These are phyloP conservation scores for Neotropicomus parvogracilis DNA, from an alignment of 1,284 basidiomycete genomes.

Conservation along the genomic window DNA sequence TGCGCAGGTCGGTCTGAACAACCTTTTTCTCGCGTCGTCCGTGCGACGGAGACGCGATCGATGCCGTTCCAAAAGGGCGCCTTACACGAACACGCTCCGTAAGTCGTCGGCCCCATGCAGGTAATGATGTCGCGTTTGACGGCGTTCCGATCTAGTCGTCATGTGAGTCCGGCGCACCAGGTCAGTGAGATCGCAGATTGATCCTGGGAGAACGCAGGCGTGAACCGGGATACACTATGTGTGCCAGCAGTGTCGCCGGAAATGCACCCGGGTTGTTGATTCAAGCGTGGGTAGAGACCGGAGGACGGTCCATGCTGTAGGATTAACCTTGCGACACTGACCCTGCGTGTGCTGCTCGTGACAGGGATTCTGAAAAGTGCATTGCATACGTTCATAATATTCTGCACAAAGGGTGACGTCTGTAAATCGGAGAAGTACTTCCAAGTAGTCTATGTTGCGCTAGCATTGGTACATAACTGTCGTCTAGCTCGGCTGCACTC, in stretches of 20 bases:
- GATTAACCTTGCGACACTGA: not conserved
- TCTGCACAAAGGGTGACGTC: too few relatives aligned
- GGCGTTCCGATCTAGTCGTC: not conserved
- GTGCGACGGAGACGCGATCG: not conserved
- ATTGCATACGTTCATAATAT: too few relatives aligned
- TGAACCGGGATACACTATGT: not conserved
- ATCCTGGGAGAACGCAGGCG: not conserved
- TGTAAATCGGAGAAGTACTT: not conserved
- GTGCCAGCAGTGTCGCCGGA: not conserved
- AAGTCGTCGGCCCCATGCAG: not conserved
- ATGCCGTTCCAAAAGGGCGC: not conserved
- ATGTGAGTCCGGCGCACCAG: conserved; percentile 2
- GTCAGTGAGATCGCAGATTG: not conserved
- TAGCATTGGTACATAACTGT: not conserved
- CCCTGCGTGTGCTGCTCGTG: not conserved
- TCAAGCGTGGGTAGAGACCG: not conserved
- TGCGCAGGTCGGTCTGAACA: not conserved
- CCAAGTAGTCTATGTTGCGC: not conserved
- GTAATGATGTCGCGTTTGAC: not conserved
- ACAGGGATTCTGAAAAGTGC: not conserved
- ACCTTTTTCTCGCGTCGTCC: not conserved
- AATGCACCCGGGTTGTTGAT: not conserved
- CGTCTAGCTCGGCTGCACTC: too few relatives aligned
- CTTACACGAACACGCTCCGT: conserved; percentile 10
- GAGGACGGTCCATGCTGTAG: not conserved